Percentiles rank a stretch among this genome's conserved stretches.
Conservation (phyloP, 176 grass and related monocot genomes). For the Rhipidocladum racemiflorum region DNA sequence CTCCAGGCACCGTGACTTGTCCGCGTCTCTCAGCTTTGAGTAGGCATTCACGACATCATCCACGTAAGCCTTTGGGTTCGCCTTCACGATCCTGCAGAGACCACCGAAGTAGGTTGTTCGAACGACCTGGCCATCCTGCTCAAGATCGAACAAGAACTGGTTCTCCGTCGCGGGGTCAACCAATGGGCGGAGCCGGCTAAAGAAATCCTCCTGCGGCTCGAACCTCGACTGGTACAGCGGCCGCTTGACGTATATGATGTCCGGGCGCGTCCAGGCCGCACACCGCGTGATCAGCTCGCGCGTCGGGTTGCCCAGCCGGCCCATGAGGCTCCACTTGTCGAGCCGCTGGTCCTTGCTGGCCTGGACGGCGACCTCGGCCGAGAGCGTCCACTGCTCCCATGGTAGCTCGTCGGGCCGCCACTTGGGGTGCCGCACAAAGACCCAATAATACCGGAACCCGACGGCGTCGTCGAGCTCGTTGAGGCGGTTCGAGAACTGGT, state of each 20-base stretch:
- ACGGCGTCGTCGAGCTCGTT: constrained; percentile 42
- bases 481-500: constrained; percentile 61
- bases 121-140: constrained; percentile 45
- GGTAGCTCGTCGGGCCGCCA: constrained; percentile 78
- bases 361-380: constrained; percentile 71
- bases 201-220: constrained; percentile 85
- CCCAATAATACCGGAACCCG: constrained; percentile 70
- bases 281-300: constrained; percentile 68
- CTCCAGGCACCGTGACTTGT: constrained; percentile 66
- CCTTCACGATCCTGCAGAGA: constrained; percentile 81
- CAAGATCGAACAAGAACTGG: constrained; percentile 61
- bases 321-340: constrained; percentile 93
- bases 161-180: constrained; percentile 67
- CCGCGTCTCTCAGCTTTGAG: constrained; percentile 58
- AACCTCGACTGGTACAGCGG: constrained; percentile 84
- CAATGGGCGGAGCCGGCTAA: constrained; percentile 56
- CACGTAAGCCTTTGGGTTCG: constrained; percentile 77
- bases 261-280: constrained; percentile 78
- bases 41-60: constrained; percentile 92
- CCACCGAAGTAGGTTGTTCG: constrained; percentile 70
- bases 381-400: constrained; percentile 89
- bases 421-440: constrained; percentile 83
- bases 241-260: constrained; percentile 81
- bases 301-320: constrained; percentile 61
- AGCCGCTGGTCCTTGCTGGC: constrained; percentile 50